Base-by-base conservation (phyloP, 768 basidiomycete genomes). In the Lactarius deliciosus region DNA sequence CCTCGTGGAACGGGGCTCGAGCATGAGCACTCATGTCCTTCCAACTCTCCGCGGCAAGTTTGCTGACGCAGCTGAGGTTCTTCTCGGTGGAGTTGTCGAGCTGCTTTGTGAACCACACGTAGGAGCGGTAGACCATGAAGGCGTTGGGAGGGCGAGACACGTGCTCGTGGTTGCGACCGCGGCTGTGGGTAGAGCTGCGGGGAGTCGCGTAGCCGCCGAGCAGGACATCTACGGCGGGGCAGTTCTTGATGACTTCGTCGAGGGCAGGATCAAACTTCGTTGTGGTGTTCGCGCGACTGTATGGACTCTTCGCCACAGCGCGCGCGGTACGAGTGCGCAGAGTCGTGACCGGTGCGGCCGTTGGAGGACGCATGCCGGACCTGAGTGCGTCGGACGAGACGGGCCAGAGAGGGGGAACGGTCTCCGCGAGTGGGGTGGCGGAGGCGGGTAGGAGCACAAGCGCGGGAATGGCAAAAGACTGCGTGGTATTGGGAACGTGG, bases 81-180 rank as follows among this genome's bases (percentile, higher is more conserved):
- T 79, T 81, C 77, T 90, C 89, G 60, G 84, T 78, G 45, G 76
- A 75, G 40, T 64, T 41, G 18, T 53, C 50, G 22, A 81, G 74
- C 43, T 81, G 77, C 3, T 80, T 77, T 67, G 82, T 82, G 60
- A 79, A 76, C 77, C 90, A 83, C 54, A 89, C 82, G 72, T 83
- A 83, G 22, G 87, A 91, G 47, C 92, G 86, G 74, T 85, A 94
- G 66, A 93, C 79, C 77, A 94, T 92, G 81, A 94, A 96, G 11
- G 92, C 88, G 73, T 95, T 96, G 63, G 89, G 82, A 1, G 93
- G 93, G 16, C 92, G 86, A 38, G 86, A 86, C 43, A 93, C 83
- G 73, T 86, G 86, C 41, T 79, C 80, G 11, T 73, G 76, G 72
- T 74, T 76, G 72, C 76, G 77, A 69, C 77, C 79, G 64, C 79